These are phyloP conservation scores for Grosmannia huntii DNA, from an alignment of 2,329 filamentous ascomycete genomes.

Conservation along the genomic window DNA sequence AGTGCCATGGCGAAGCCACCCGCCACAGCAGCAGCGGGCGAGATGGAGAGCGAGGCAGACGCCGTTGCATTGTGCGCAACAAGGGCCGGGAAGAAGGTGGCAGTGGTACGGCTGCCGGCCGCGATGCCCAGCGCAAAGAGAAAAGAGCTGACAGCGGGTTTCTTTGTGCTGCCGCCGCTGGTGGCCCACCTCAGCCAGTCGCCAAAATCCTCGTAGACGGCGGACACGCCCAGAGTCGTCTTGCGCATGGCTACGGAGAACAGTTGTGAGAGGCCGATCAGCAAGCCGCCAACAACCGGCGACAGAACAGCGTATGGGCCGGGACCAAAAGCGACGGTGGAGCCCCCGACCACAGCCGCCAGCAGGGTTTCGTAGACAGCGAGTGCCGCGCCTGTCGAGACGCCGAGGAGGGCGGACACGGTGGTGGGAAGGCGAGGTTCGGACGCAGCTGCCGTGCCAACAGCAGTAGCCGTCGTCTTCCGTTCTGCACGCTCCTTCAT, in stretches of 20 bases:
- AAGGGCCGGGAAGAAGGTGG: conserved; percentile 1
- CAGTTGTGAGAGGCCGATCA: conserved; percentile 46
- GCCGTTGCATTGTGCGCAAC: background rate
- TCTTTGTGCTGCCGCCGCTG: background rate
- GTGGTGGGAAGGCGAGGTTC: conserved; percentile 14
- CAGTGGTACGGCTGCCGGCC: conserved; percentile 11
- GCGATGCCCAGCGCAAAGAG: conserved; percentile 20
- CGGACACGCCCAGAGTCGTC: conserved; percentile 46
- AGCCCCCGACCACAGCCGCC: conserved; percentile 26
- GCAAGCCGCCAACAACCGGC: conserved; percentile 41
- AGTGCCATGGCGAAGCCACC: conserved; percentile 47
- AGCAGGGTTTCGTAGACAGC: conserved; percentile 30
- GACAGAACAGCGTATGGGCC: conserved; percentile 22
- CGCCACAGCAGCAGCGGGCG: conserved; percentile 26
- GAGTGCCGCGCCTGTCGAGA: conserved; percentile 24
- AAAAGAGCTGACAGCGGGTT: conserved; percentile 16
- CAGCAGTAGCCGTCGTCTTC: background rate
- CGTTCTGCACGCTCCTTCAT: background rate
- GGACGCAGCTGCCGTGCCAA: background rate
- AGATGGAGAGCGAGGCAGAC: conserved; percentile 12
- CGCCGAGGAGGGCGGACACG: conserved; percentile 26
- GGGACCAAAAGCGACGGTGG: conserved; percentile 17
- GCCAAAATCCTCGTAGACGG: conserved; percentile 48
- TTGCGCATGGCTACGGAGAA: conserved; percentile 39
- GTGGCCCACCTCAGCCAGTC: conserved; percentile 30